These are phyloP conservation scores for Ophiocordyceps australis DNA, from an alignment of 2,329 filamentous ascomycete species.

Conservation along the genomic window DNA sequence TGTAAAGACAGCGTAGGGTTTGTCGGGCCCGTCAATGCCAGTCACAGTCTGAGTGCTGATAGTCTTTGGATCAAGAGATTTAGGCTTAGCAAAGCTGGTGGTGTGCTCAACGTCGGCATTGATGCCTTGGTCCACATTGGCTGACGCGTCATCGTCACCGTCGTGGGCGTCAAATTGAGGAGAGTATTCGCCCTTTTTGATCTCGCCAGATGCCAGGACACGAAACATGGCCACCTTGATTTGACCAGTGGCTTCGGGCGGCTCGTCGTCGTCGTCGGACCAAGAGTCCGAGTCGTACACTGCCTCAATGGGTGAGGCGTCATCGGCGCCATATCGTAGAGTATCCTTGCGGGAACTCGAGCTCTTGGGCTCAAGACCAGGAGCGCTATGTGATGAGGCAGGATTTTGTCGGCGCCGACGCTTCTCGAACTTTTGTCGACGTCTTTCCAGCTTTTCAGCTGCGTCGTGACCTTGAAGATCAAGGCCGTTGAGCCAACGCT, in stretches of 20 bases:
- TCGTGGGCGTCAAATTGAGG: conserved; percentile 96
- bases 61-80: conserved; percentile 86
- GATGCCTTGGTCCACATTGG: conserved; percentile 35
- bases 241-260: conserved; percentile 85
- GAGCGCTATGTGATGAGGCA: conserved; percentile 9
- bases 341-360: conserved; percentile 33
- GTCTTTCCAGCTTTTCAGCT: conserved; percentile 77
- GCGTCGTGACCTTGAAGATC: conserved; percentile 89
- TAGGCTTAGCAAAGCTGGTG: conserved; percentile 93
- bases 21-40: conserved; percentile 87
- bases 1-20: conserved; percentile 91
- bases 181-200: conserved; percentile 95
- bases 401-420: conserved; percentile 45
- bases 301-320: conserved; percentile 54
- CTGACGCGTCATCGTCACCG: conserved; percentile 58
- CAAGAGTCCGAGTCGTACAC: conserved; percentile 53
- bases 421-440: conserved; percentile 60
- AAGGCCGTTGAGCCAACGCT: conserved; percentile 89
- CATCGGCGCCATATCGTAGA: conserved; percentile 65
- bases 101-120: conserved; percentile 88
- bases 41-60: conserved; percentile 99
- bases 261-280: conserved; percentile 69
- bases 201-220: conserved; percentile 86
- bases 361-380: conserved; percentile 12
- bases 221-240: conserved; percentile 97